A percentile compares a stretch with the other conserved stretches of the same genome.
Evolutionary conservation across 2,329 filamentous ascomycete species (phyloP).

Genomic region (Aspergillus versicolor): DNA sequence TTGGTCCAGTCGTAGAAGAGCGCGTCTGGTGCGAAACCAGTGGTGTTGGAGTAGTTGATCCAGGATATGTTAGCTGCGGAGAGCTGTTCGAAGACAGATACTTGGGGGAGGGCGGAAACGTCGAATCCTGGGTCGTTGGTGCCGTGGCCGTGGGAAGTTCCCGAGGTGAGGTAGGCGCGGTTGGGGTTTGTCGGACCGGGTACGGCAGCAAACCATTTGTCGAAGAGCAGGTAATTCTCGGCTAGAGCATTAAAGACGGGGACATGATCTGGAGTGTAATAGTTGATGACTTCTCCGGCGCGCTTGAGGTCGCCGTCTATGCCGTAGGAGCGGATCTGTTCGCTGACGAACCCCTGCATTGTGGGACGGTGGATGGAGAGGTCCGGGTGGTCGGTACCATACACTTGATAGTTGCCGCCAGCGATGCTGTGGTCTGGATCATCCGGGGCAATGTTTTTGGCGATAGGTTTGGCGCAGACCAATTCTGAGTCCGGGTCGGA

Average conservation of each 20-base stretch:
- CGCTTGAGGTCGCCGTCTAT: constrained; percentile 34
- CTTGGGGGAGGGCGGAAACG: constrained; percentile 35
- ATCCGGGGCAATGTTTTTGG: constrained; percentile 41
- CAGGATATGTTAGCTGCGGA: constrained; percentile 37
- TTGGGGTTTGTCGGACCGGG: constrained; percentile 44
- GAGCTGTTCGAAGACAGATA: constrained; percentile 40
- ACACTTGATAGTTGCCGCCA: constrained; percentile 45
- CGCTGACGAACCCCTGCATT: constrained; percentile 45
- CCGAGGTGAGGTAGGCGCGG: constrained; percentile 41
- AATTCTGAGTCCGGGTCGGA: constrained; percentile 23
- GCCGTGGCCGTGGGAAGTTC: constrained; percentile 34
- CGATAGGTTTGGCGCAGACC: constrained; percentile 39
- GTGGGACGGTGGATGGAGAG: constrained; percentile 22
- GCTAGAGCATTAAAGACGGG: constrained; percentile 43
- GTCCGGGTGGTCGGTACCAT: constrained; percentile 38
- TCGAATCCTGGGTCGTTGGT: constrained; percentile 34
- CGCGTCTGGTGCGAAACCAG: constrained; percentile 45
- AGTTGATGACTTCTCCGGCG: constrained; percentile 46
- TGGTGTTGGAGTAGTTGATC: constrained; percentile 50
- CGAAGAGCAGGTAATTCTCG: constrained; percentile 47
- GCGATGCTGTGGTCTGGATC: constrained; percentile 47
- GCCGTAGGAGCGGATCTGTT: constrained; percentile 39
- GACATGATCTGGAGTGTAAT: constrained; percentile 44
- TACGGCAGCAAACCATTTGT: constrained; percentile 40
- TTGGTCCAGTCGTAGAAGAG: constrained; percentile 34